Percentiles rank a stretch among this genome's conserved stretches.
phyloP scores from a whole-genome alignment of 345 rosid species.

The Pelargonium nanum region DNA sequence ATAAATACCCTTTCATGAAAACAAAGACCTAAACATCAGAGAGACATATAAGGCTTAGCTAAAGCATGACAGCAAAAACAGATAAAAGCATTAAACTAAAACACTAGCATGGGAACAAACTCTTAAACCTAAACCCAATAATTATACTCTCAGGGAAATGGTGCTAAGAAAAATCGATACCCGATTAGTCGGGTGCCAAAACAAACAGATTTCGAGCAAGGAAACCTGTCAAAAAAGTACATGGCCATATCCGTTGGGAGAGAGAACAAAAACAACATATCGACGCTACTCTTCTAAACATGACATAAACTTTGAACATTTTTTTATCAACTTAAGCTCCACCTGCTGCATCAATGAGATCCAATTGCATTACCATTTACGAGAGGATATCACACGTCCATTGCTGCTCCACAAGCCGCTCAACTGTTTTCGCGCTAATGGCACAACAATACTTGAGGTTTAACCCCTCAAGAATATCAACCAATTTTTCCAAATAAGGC shows the following conservation, averaged over 20 bases:
- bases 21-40: constrained; percentile 12
- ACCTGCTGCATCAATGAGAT: constrained; percentile 11
- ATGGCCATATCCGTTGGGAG: constrained; percentile 47
- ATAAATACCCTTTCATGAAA: constrained; percentile 9
- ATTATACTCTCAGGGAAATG: constrained; percentile 38
- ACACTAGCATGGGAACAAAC: constrained; percentile 1
- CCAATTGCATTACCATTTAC: too few species aligned
- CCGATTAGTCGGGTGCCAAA: constrained; percentile 21
- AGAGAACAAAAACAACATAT: constrained; percentile 53
- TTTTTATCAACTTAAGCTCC: constrained; percentile 6
- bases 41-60: constrained; percentile 19
- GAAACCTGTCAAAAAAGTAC: constrained; percentile 53
- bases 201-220: constrained; percentile 33
- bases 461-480: constrained; percentile 58
- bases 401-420: constrained; percentile 48
- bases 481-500: constrained; percentile 40
- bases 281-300: constrained; percentile 24
- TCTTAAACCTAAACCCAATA: constrained; percentile 28
- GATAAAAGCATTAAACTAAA: constrained; percentile 19
- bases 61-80: constrained; percentile 28
- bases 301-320: constrained; percentile 14
- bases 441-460: constrained; percentile 72
- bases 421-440: constrained; percentile 40
- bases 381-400: constrained; percentile 84
- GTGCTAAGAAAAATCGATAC: constrained; percentile 23